A percentile compares a stretch with the other conserved stretches of the same genome.
These are phyloP conservation scores for Henckelia pumila DNA, from an alignment of 257 asterid species.

Conservation along the genomic window DNA sequence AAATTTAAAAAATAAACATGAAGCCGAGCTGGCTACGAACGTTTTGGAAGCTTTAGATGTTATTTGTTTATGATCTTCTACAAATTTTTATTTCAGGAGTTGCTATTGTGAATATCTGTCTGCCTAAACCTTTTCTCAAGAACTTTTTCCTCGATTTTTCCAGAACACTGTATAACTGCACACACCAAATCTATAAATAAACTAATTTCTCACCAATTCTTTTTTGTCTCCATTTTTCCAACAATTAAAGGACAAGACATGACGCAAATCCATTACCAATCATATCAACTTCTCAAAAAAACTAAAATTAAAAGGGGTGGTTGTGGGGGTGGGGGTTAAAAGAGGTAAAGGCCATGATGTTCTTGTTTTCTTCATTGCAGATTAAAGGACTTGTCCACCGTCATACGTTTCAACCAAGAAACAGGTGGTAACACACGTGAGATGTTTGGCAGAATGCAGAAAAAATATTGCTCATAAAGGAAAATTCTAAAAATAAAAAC, in stretches of 20 bases:
- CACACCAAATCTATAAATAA: too few relatives aligned
- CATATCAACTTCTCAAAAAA: neutral
- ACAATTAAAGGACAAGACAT: too few relatives aligned
- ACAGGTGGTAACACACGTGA: conserved; percentile 10
- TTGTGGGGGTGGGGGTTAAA: too few relatives aligned
- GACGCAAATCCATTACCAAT: neutral
- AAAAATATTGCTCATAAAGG: conserved; percentile 8
- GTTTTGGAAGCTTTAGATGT: neutral
- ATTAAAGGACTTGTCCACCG: neutral
- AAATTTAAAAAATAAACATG: conserved; percentile 8
- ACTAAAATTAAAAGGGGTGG: neutral
- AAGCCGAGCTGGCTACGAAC: neutral
- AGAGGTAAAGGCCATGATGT: neutral
- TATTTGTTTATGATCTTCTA: neutral
- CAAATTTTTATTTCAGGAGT: too few relatives aligned
- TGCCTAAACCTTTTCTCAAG: neutral
- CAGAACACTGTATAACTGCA: neutral
- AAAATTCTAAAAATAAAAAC: conserved; percentile 8
- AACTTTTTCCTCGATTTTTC: neutral
- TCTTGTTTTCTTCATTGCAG: neutral
- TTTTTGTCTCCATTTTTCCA: too few relatives aligned
- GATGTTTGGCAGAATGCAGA: conserved; percentile 5
- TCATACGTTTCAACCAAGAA: conserved; percentile 13
- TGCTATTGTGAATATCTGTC: neutral
- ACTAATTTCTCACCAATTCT: too few relatives aligned